A percentile compares a stretch with the other conserved stretches of the same genome.
phyloP scores from a whole-genome alignment of 495 filamentous ascomycete species.

The Neurospora terricola region DNA sequence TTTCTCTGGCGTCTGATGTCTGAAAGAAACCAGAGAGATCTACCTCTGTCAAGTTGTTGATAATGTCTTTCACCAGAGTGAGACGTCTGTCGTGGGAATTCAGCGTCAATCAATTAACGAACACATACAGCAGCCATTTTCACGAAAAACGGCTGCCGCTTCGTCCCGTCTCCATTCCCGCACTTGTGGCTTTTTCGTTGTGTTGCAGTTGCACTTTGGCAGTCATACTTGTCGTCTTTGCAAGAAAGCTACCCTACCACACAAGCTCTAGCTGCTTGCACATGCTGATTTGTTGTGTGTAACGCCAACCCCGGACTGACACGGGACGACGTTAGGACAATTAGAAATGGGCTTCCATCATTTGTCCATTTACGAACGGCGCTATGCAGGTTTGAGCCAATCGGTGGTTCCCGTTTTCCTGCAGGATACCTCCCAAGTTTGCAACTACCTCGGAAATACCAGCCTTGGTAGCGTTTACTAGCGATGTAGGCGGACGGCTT shows the following conservation, averaged over 20 bases:
- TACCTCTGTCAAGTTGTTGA: not conserved
- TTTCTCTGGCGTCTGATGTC: no score
- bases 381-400: no score
- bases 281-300: not conserved
- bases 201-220: not conserved
- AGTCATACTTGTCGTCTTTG: not conserved
- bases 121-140: not conserved
- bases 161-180: not conserved
- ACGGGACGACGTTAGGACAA: not conserved
- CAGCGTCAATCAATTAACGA: no score
- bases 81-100: no score
- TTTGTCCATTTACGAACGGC: not conserved
- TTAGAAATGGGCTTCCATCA: not conserved
- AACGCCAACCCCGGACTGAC: not conserved
- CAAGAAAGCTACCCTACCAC: not conserved
- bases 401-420: no score
- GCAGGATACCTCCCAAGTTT: no score
- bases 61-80: no score
- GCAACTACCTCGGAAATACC: no score
- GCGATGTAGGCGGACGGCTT: no score
- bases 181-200: not conserved
- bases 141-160: not conserved
- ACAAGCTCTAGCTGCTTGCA: not conserved
- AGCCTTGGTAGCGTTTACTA: no score
- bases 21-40: not conserved